Conservation (phyloP, 805 yeast genomes). For the Komagataella mondaviorum region DNA sequence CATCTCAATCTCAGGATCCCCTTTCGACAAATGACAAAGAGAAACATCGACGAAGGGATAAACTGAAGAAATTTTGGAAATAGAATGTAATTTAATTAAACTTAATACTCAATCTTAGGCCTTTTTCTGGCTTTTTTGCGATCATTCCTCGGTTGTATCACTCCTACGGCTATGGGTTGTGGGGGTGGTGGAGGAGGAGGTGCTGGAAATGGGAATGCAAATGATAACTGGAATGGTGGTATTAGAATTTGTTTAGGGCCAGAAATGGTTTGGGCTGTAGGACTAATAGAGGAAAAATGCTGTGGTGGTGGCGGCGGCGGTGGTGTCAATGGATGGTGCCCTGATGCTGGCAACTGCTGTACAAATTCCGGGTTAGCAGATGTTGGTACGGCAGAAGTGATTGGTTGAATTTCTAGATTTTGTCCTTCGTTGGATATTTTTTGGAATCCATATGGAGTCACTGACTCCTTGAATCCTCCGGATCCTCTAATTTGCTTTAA, state of each 20-base stretch:
- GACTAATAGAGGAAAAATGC: neutral
- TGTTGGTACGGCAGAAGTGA: neutral
- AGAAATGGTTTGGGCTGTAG: neutral
- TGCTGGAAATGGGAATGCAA: neutral
- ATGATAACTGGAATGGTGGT: neutral
- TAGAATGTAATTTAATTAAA: neutral
- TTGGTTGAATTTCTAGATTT: neutral
- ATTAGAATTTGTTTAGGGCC: neutral
- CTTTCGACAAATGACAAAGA: neutral
- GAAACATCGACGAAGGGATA: neutral
- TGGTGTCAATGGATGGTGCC: neutral
- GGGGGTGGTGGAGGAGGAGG: neutral
- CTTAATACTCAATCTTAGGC: neutral
- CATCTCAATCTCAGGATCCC: neutral
- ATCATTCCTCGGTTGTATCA: neutral
- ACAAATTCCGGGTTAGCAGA: neutral
- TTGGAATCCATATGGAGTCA: neutral
- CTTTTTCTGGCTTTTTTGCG: neutral
- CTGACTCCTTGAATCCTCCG: neutral
- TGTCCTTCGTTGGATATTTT: neutral
- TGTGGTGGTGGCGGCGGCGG: neutral
- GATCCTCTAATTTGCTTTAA: neutral
- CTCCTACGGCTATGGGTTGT: neutral
- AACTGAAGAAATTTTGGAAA: neutral
- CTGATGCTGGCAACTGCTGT: neutral